Base-by-base conservation (phyloP, 2,329 filamentous ascomycete species). In the Epichloe glyceriae region DNA sequence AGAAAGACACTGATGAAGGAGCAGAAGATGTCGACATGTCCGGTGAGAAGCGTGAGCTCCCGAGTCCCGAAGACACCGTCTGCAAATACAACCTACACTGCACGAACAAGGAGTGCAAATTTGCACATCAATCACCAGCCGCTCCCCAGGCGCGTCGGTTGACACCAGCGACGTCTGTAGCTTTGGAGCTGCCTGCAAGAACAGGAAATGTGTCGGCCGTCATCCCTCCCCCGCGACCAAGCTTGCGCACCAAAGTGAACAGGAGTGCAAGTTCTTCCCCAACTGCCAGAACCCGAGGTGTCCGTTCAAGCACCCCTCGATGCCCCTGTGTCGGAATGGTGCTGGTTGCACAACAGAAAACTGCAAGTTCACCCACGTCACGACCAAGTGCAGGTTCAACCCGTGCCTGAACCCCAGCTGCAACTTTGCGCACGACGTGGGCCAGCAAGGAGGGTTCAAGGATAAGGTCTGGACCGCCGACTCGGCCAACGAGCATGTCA, bases 81-180 rank as follows among this genome's bases (percentile, higher is more conserved):
- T 98, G 93, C 79, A 88, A 86, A 61, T 98, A 82, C 73, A 96
- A 97, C 70, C 73, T 93, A 50, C 75, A 79, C 55, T 98, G 93
- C 72, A 87, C 85, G 39, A 94, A 94, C 68, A 82, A 80, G 58
- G 87, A 94, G 54, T 98, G 93, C 71, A 85, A 84, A 57, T 98
- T 88, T 65, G 93, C 88, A 17, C 93, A 98, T 62, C 91, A 96
- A 70, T 95, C 90, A 15, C 89, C 93, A 2, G 89, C 86, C 2
- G 90, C 91, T 34, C 85, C 88, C 83, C 85, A 2, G 86, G 85
- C 30, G 79, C 78, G 2, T 76, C 82, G 0, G 75, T 97, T 52
- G 93, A 97, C 65, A 76, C 90, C 57, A 79, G 75, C 52, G 88
- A 95, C 61, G 74, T 78, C 17, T 98, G 93, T 71, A 78, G 78